These are phyloP conservation scores for Fusarium compactum DNA, from an alignment of 2,329 filamentous ascomycete species.

Conservation along the genomic window DNA sequence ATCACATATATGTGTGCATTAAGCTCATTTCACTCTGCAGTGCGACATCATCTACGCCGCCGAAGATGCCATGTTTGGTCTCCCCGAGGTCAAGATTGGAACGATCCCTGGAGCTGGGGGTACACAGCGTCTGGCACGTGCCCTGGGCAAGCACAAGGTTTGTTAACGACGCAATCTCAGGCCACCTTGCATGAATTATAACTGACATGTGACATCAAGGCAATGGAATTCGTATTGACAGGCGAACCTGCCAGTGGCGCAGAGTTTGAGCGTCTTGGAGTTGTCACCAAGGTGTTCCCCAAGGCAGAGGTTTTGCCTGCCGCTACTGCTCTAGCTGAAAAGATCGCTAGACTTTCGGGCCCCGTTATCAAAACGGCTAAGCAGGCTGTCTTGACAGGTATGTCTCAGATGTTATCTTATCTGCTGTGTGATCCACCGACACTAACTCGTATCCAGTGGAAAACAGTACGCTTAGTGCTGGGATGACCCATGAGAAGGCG, in stretches of 20 bases:
- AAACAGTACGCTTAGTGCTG: conserved; percentile 17
- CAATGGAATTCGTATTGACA: conserved; percentile 36
- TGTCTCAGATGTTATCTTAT: background rate
- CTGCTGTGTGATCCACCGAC: background rate
- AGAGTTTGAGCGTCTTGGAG: conserved; percentile 31
- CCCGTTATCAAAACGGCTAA: conserved; percentile 32
- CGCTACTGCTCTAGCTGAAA: conserved; percentile 23
- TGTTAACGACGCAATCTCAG: background rate
- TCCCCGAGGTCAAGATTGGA: conserved; percentile 53
- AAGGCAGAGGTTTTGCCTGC: conserved; percentile 20
- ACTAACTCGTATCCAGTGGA: conserved; percentile 20
- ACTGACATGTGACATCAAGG: conserved; percentile 7
- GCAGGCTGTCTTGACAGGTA: conserved; percentile 34
- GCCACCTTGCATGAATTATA: background rate
- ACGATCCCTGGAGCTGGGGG: conserved; percentile 52
- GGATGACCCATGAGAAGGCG: conserved; percentile 34
- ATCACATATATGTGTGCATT: background rate
- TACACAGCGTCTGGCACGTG: conserved; percentile 50
- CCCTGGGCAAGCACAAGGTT: conserved; percentile 51
- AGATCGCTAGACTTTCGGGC: conserved; percentile 24
- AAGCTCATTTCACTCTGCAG: conserved; percentile 19
- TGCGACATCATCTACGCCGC: conserved; percentile 53
- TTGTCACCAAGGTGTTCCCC: conserved; percentile 36
- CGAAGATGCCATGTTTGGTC: conserved; percentile 49
- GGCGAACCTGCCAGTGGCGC: conserved; percentile 33